Percentiles rank a stretch among this genome's conserved stretches.
phyloP scores from a whole-genome alignment of 768 basidiomycete genomes.

The Lentinula sp. region DNA sequence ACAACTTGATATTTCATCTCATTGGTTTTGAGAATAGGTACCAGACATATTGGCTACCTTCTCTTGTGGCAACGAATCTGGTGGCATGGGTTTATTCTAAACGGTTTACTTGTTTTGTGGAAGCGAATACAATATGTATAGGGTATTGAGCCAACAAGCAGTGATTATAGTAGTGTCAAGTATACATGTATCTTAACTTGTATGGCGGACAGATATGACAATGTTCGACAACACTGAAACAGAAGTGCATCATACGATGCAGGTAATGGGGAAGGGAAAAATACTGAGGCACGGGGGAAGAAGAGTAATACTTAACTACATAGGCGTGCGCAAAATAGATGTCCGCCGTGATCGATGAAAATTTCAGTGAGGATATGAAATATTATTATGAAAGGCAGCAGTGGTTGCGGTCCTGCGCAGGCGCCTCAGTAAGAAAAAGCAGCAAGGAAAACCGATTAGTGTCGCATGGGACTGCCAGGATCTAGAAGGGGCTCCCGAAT shows the following conservation, averaged over 20 bases:
- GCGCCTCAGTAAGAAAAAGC: neutral
- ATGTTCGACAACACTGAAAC: neutral
- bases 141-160: neutral
- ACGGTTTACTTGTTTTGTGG: neutral
- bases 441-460: neutral
- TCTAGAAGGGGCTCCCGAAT: neutral
- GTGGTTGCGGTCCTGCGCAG: neutral
- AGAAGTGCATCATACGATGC: neutral
- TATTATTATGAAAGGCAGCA: neutral
- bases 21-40: conserved; percentile 1
- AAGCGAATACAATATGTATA: neutral
- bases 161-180: neutral
- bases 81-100: neutral
- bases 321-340: neutral
- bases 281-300: neutral
- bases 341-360: neutral
- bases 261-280: neutral
- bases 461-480: conserved; percentile 11
- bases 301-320: neutral
- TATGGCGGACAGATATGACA: neutral
- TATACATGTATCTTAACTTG: neutral
- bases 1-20: neutral
- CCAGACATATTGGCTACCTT: no score
- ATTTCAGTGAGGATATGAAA: neutral
- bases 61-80: neutral